Evolutionary conservation across 1,284 basidiomycete genomes (phyloP), one percentile per base, ranked within the genome.

Genomic region (Ganoderma leucocontextum): DNA sequence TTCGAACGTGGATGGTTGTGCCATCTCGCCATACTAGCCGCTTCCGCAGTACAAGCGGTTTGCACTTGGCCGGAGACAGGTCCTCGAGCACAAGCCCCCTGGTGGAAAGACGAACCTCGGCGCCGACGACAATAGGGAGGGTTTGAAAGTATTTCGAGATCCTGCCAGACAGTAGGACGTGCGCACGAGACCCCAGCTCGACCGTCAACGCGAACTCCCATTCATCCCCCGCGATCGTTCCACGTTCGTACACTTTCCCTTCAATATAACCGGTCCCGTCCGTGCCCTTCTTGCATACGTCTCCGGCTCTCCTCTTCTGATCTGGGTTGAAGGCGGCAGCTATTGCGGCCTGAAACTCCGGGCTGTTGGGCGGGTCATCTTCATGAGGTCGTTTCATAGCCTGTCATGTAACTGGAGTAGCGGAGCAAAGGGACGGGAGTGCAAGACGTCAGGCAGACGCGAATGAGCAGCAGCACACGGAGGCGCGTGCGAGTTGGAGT

Each of bases 201-300:
- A 78, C 35, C 74, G 74, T 33, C 77, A 75, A 22, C 75, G 80
- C 17, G 77, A 72, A 67, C 53, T 62, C 47, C 63, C 49, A 63
- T 64, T 13, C 36, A 17, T 72, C 58, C 25, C 73, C 55, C 75
- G 75, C 19, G 82, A 65, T 17, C 62, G 66, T 36, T 76, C 80
- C 62, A 8, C 59, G 41, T 29, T 70, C 59, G n/a, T 59, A 73
- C 0, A 85, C 77, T 29, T 70, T 78, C 60, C 82, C 83, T 49
- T 79, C 73, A 2, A 87, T 74, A 69, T 80, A 85, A 0, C 84
- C 82, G 4, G 67, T 62, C 5, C 70, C 72, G 39, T 72, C 66
- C 41, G 62, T 36, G 7, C 70, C 71, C 36, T 68, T 64, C 29
- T 71, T 52, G 66, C 62, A 67, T 4, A 78, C 57, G 44, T 76